Evolutionary conservation across 331 rosid genomes (phyloP).

Genomic region (Acacia concinna): DNA sequence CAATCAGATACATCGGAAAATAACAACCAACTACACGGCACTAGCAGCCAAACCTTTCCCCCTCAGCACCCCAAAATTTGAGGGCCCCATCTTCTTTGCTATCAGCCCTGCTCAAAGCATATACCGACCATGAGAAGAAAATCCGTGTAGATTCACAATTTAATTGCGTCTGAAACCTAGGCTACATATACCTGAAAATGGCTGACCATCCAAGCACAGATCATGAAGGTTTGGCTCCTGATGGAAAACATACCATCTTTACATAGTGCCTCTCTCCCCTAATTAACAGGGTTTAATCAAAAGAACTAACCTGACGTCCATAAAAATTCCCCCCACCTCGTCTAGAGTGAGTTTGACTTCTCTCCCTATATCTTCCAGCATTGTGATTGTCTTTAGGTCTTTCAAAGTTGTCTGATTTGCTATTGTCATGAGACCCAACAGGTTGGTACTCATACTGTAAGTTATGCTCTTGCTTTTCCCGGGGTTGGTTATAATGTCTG

Average conservation of each 20-base stretch:
- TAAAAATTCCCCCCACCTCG: constrained; percentile 72
- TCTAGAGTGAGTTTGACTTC: constrained; percentile 68
- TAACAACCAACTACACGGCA: constrained; percentile 34
- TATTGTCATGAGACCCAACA: constrained; percentile 58
- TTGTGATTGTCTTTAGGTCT: constrained; percentile 43
- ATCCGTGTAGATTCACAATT: constrained; percentile 15
- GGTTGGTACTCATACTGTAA: constrained; percentile 76
- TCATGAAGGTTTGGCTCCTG: constrained; percentile 31
- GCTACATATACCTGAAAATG: constrained; percentile 43
- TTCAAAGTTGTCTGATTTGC: background rate
- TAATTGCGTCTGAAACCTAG: constrained; percentile 20
- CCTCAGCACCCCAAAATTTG: background rate
- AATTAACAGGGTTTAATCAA: constrained; percentile 49
- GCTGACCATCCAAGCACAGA: constrained; percentile 28
- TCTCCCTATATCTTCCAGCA: constrained; percentile 66
- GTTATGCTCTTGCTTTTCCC: constrained; percentile 71
- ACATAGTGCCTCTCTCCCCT: constrained; percentile 12
- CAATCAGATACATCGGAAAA: constrained; percentile 45
- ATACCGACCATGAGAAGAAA: constrained; percentile 33
- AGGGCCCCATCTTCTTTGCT: constrained; percentile 36
- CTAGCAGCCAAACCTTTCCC: constrained; percentile 38
- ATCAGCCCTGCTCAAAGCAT: constrained; percentile 46
- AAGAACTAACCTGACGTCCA: constrained; percentile 46
- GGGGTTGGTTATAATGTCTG: constrained; percentile 52
- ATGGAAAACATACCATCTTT: constrained; percentile 32